phyloP scores from a whole-genome alignment of 768 basidiomycete species.

The Lactifluus hygrophoroides region DNA sequence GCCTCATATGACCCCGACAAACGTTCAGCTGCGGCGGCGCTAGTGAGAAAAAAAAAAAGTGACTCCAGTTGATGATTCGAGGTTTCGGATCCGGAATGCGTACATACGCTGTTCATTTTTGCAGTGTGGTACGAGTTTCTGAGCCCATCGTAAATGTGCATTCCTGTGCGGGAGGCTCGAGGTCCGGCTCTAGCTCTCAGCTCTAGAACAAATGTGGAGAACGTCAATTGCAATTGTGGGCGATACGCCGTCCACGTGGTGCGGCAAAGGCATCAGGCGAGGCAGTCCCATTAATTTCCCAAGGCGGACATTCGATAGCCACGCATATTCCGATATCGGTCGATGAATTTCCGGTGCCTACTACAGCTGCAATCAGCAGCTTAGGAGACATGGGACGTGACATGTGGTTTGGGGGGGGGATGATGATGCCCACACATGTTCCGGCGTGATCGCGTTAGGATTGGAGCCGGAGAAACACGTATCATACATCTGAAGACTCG shows the following conservation, averaged over 20 bases:
- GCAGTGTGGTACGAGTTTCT: neutral
- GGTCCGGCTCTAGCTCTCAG: neutral
- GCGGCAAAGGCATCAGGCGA: neutral
- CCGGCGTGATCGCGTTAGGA: neutral
- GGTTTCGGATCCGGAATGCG: neutral
- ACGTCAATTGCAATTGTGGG: neutral
- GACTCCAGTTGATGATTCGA: slow-evolving; percentile 10
- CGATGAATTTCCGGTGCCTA: neutral
- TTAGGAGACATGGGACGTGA: neutral
- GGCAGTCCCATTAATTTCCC: slow-evolving; percentile 1
- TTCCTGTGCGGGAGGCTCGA: neutral
- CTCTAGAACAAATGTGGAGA: neutral
- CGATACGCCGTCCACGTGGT: neutral
- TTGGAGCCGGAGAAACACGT: neutral
- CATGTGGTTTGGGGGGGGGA: neutral
- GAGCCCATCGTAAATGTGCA: too few species aligned
- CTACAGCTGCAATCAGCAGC: neutral
- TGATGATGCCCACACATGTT: neutral
- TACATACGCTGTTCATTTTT: neutral
- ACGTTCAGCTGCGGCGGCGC: slow-evolving; percentile 10
- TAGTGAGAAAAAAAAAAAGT: slow-evolving; percentile 8
- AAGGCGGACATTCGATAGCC: slow-evolving; percentile 5
- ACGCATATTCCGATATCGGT: neutral
- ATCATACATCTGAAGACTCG: neutral
- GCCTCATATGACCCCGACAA: slow-evolving; percentile 9